Evolutionary conservation across 257 asterid species (phyloP), one percentile per base, ranked within the genome.

Genomic region (Penstemon eatonii): DNA sequence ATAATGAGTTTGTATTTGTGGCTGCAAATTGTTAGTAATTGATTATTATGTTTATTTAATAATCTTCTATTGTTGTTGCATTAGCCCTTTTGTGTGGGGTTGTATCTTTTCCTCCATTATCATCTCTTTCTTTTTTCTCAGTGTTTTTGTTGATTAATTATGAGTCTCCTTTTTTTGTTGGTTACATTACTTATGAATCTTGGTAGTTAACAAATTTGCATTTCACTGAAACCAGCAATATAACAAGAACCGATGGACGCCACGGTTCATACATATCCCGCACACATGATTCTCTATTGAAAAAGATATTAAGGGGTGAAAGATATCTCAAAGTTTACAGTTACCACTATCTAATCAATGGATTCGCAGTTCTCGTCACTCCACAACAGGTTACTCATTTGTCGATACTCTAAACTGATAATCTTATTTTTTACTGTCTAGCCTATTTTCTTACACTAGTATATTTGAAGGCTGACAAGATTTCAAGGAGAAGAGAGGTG

Each of bases 291-390:
- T 86, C 95, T 75, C 74, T 94, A 43, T 74, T 94, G 73, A 81
- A 81, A 72, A 77, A 51, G 74, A 83, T 56, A 10, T 76, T 94
- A 41, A 77, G 64, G 68, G 98, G 99, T 36, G 91, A 91, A 78
- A 87, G 78, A 74, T 94, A 91, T 76, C 77, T 91, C 50, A 94
- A 91, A 81, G 83, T 94, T n/a, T 89, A 89, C 80, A 89, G 97
- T 88, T 94, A 94, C 84, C 96, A 84, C 72, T 94, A 75, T 80
- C 84, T 94, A 70, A 87, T 94, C 76, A 91, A 94, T 59, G 99
- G 99, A 19, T 94, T 94, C 65, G 90, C 96, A 6, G 98, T 89
- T 69, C 90, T 94, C 3, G 93, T 94, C 72, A 89, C 96, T 68
- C 86, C 91, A 46, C 86, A 76, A 53, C 99, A 94, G 96, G 98